Evolutionary conservation across 2,329 filamentous ascomycete species (phyloP), one percentile per base, ranked within the genome.

Genomic region (Fusarium xylarioides): DNA sequence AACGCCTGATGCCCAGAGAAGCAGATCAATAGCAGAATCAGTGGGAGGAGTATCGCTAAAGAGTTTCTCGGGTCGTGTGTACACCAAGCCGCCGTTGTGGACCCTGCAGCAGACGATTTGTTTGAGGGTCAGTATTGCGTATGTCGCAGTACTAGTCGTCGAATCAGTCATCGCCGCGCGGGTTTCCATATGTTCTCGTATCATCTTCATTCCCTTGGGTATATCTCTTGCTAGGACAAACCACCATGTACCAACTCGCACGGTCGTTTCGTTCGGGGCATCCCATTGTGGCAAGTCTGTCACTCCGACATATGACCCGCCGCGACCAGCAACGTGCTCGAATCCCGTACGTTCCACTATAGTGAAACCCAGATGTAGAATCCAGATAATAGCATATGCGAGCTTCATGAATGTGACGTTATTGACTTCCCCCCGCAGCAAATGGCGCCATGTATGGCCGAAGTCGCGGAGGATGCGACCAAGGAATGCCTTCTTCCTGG

Each of bases 401-500:
- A 77, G 59, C 47, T 68, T 75, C 37, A 34, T 52, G 32, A 75
- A 78, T 3, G 68, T 75, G 7, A 9, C 49, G 9, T 35, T 52
- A 7, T 74, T 77, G 40, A 73, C 64, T 32, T 56, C 38, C 15
- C 63, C 35, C 16, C 63, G 68, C 40, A 76, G 47, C n/a, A 77
- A 4, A 58, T 78, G 75, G 9, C 75, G 76, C 76, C 73, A 76
- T 15, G 49, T 54, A 37, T 70, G 50, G 4, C 56, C 58, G 67
- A 77, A 75, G 43, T 77, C 71, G 44, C 30, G 23, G 11, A 77
- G 53, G 0, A 77, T 18, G 8, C 43, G 47, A 8, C 67, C 68
- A 19, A 75, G 35, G 21, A 76, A 74, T 43, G 66, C 21, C n/a
- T 26, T 68, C 38, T n/a, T 11, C 21, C 68, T 37, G 7, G 59